phyloP scores from a whole-genome alignment of 805 yeast genomes.

The Myxozyma nipponensis region DNA sequence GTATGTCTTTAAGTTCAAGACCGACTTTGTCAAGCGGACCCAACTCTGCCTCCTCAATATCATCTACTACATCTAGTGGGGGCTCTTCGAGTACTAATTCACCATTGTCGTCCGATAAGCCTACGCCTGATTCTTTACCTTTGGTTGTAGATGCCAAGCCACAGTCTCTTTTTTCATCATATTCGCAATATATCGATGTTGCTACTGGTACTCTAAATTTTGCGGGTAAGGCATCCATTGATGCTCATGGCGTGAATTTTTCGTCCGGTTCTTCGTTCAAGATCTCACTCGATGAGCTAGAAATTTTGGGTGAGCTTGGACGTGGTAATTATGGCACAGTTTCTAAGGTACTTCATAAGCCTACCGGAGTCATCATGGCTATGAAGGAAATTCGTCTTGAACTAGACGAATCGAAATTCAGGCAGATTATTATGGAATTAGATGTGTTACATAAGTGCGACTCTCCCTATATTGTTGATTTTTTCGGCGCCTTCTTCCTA shows the following conservation, averaged over 20 bases:
- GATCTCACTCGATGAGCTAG: constrained; percentile 78
- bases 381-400: constrained; percentile 95
- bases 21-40: constrained; percentile 16
- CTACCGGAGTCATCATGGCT: constrained; percentile 90
- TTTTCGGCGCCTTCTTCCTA: constrained; percentile 94
- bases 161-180: constrained; percentile 60
- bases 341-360: constrained; percentile 85
- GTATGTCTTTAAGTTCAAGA: constrained; percentile 31
- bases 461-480: constrained; percentile 88
- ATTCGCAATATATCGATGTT: constrained; percentile 83
- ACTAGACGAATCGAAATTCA: constrained; percentile 86
- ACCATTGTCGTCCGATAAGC: background rate
- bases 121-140: constrained; percentile 20
- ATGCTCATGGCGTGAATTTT: constrained; percentile 88
- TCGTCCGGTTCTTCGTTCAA: constrained; percentile 82
- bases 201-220: constrained; percentile 89
- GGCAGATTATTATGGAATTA: constrained; percentile 93
- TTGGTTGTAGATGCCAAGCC: constrained; percentile 20
- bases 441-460: constrained; percentile 89
- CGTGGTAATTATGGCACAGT: constrained; percentile 97
- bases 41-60: background rate
- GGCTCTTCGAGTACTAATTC: background rate
- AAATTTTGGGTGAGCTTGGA: constrained; percentile 73
- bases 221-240: constrained; percentile 88
- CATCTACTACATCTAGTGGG: background rate